Evolutionary conservation across 768 basidiomycete genomes (phyloP).

Genomic region (Sporobolomyces pararoseus): DNA sequence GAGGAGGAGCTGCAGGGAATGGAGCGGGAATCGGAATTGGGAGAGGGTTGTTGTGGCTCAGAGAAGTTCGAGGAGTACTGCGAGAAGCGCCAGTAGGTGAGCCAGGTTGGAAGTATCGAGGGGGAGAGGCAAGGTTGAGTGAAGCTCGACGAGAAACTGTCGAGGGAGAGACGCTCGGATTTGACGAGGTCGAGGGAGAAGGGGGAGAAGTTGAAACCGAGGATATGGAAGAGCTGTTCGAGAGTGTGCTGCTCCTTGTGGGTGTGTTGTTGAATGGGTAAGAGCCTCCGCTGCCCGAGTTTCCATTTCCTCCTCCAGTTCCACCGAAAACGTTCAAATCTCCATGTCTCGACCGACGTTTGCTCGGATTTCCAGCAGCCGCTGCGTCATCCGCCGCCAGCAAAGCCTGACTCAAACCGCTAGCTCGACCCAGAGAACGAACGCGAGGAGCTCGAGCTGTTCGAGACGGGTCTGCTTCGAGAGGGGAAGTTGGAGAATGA

Average conservation of each 20-base stretch:
- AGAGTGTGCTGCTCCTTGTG: neutral
- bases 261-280: constrained; percentile 7
- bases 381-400: constrained; percentile 15
- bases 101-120: constrained; percentile 22
- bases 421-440: constrained; percentile 26
- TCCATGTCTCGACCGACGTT: constrained; percentile 17
- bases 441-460: constrained; percentile 19
- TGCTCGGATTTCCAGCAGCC: neutral
- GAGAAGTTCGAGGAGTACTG: neutral
- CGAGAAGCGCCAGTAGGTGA: constrained; percentile 18
- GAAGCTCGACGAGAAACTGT: constrained; percentile 36
- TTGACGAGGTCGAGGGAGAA: constrained; percentile 28
- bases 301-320: neutral
- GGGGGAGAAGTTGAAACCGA: constrained; percentile 14
- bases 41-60: neutral
- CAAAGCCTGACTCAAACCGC: constrained; percentile 17
- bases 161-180: constrained; percentile 24
- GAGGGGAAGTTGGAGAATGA: neutral
- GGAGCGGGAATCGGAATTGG: constrained; percentile 22
- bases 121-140: constrained; percentile 29
- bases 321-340: constrained; percentile 9
- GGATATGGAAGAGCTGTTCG: neutral
- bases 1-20: constrained; percentile 36
- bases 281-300: neutral
- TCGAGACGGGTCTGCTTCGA: constrained; percentile 11